phyloP scores from a whole-genome alignment of 78 protist species.

The Monocercomonoides exilis region DNA sequence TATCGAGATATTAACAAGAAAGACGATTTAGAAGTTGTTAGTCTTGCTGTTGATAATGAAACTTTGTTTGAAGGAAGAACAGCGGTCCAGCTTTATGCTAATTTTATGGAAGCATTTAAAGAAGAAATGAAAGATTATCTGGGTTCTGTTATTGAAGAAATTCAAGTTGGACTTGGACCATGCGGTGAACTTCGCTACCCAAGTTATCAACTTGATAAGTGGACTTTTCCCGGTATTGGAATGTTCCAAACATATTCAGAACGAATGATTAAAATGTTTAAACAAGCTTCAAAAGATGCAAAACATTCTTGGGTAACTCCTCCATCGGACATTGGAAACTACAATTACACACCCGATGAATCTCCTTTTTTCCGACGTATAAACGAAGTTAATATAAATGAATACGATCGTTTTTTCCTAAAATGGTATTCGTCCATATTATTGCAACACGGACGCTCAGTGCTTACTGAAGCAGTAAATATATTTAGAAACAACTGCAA shows the following conservation, averaged over 20 bases:
- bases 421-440: slow-evolving; percentile 59
- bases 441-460: slow-evolving; percentile 35
- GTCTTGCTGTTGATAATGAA: slow-evolving; percentile 54
- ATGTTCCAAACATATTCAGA: slow-evolving; percentile 74
- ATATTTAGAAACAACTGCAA: too few species aligned
- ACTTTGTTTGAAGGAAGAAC: slow-evolving; percentile 52
- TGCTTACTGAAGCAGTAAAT: slow-evolving; percentile 24
- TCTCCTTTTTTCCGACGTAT: slow-evolving; percentile 62
- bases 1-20: slow-evolving; percentile 51
- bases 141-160: slow-evolving; percentile 35
- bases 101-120: slow-evolving; percentile 48
- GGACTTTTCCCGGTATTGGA: slow-evolving; percentile 74
- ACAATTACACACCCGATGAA: slow-evolving; percentile 43
- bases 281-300: slow-evolving; percentile 42
- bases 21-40: slow-evolving; percentile 47
- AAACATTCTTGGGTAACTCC: slow-evolving; percentile 56
- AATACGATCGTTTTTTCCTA: slow-evolving; percentile 66
- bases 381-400: slow-evolving; percentile 36
- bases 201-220: slow-evolving; percentile 52
- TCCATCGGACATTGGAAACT: slow-evolving; percentile 64
- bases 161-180: slow-evolving; percentile 76
- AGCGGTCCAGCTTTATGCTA: slow-evolving; percentile 59
- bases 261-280: slow-evolving; percentile 44
- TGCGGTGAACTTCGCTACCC: slow-evolving; percentile 83
- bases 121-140: slow-evolving; percentile 10